Evolutionary conservation across 805 yeast genomes (phyloP).

Genomic region (Lachancea thermotolerans): DNA sequence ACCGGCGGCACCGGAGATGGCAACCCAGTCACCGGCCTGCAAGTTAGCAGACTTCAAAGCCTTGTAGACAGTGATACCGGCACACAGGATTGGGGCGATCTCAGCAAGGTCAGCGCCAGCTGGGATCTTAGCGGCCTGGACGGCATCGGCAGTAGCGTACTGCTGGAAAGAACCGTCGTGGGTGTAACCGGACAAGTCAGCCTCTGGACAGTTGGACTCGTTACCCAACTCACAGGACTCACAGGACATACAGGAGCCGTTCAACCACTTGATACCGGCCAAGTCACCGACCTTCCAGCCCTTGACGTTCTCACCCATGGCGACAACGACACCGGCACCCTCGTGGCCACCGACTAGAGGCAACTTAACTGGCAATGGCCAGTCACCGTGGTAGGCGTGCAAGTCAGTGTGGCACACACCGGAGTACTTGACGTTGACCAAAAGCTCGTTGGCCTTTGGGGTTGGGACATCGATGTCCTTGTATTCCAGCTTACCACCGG

Average conservation of each 20-base stretch:
- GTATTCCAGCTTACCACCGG: constrained; percentile 58
- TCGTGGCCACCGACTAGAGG: constrained; percentile 67
- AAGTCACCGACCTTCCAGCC: constrained; percentile 56
- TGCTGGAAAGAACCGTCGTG: constrained; percentile 90
- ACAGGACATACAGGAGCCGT: constrained; percentile 57
- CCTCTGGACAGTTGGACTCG: constrained; percentile 60
- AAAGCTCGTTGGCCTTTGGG: constrained; percentile 71
- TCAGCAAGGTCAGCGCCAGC: constrained; percentile 65
- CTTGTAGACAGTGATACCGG: constrained; percentile 88
- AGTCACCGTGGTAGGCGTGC: constrained; percentile 92
- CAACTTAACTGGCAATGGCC: constrained; percentile 64
- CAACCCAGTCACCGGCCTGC: constrained; percentile 67
- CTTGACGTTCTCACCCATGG: constrained; percentile 48
- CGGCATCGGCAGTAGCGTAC: constrained; percentile 82
- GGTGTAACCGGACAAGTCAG: constrained; percentile 78
- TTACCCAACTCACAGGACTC: constrained; percentile 50
- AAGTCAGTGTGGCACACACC: constrained; percentile 94
- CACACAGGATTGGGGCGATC: constrained; percentile 80
- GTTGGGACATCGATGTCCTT: constrained; percentile 74
- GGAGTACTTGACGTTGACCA: constrained; percentile 76
- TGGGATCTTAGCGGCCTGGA: constrained; percentile 79
- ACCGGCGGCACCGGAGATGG: constrained; percentile 74
- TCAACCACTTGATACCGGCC: constrained; percentile 63
- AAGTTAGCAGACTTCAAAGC: constrained; percentile 75
- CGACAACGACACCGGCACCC: constrained; percentile 64